Evolutionary conservation across 306 rosid species (phyloP), one percentile per base, ranked within the genome.

Genomic region (Fagus sylvatica): DNA sequence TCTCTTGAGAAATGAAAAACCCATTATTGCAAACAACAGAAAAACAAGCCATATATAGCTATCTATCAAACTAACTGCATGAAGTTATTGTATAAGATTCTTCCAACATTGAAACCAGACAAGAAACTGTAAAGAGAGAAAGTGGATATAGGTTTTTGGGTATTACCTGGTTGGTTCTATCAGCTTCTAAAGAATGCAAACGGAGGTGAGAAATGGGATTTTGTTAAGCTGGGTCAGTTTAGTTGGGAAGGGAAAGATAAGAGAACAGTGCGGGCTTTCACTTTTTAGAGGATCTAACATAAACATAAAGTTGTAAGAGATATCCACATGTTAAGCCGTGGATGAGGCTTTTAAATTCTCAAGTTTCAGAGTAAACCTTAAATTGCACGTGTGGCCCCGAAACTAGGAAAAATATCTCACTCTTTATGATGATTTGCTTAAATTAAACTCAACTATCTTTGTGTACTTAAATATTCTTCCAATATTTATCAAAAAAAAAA

Each of bases 41-140:
- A 70, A 93, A 83, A 79, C 79, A 87, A 83, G 97, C 88, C 99
- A 95, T 95, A 65, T 53, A 93, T 2, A 66, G 57, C 68, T 53
- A 55, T 67, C 72, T 73, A 80, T 73, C 69, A 81, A 81, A 51
- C 28, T 48, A 78, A 22, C 78, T 62, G 74, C 4, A 56, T 37
- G 28, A 80, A 69, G 40, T 75, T 73, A 86, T 80, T 75, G 75
- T 56, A 48, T 32, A 5, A 42, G 39, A 46, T 12, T 30, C 32
- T 66, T 66, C 71, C 41, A 32, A 11, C 22, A 64, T 36, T 43
- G 40, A 67, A n/a, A 40, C 54, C 69, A 49, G 37, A 39, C 6
- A 43, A 51, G 54, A 68, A 48, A 61, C 54, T 59, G 51, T 19
- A 12, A 46, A 7, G n/a, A 62, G 74, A 30, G 48, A 57, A 71